Conservation (phyloP, 2,329 filamentous ascomycete genomes). For the Endocalyx cinctus region DNA sequence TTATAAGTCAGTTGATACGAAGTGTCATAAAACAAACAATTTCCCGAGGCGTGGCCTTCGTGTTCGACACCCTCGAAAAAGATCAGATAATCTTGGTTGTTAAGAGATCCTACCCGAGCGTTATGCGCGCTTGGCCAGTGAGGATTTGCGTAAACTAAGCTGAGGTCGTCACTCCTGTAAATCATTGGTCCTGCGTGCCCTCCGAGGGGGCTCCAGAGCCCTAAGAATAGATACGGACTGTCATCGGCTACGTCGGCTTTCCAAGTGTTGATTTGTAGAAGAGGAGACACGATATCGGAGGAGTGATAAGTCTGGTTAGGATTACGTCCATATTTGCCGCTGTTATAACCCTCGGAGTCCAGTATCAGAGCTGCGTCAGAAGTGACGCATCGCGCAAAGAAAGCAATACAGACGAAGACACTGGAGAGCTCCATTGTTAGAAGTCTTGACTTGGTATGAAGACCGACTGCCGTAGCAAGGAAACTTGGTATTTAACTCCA, state of each 20-base stretch:
- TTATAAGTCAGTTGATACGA: constrained; percentile 18
- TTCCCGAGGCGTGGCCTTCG: constrained; percentile 2
- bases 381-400: constrained; percentile 1
- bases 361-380: constrained; percentile 22
- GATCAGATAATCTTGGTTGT: constrained; percentile 10
- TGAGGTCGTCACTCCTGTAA: constrained; percentile 29
- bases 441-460: too few relatives aligned
- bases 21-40: constrained; percentile 17
- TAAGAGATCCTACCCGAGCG: constrained; percentile 7
- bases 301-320: constrained; percentile 30
- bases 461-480: too few relatives aligned
- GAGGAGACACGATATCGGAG: constrained; percentile 27
- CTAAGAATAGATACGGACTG: constrained; percentile 30
- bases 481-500: too few relatives aligned
- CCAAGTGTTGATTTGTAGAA: constrained; percentile 30
- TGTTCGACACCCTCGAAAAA: constrained; percentile 7
- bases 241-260: constrained; percentile 20
- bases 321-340: constrained; percentile 19
- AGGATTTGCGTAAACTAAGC: constrained; percentile 32
- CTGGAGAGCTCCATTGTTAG: constrained; percentile 29
- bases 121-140: constrained; percentile 10
- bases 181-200: constrained; percentile 29
- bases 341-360: constrained; percentile 24
- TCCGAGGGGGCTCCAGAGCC: constrained; percentile 15
- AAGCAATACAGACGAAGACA: constrained; percentile 35